These are phyloP conservation scores for Cladophialophora bantiana DNA, from an alignment of 2,329 filamentous ascomycete genomes.

Conservation along the genomic window DNA sequence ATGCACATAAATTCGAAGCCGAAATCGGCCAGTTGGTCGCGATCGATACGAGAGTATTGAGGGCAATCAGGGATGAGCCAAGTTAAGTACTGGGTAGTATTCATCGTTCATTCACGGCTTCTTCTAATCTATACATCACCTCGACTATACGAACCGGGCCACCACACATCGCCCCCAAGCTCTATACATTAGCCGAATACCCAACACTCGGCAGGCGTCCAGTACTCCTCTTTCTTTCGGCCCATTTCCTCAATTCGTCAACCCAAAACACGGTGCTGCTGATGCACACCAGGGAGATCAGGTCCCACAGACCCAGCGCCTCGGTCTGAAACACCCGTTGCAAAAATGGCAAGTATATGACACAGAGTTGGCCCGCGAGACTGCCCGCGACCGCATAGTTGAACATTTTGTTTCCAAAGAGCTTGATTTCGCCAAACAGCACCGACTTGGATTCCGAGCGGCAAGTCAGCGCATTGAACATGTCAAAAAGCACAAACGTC, in stretches of 20 bases:
- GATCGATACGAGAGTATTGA: too few relatives aligned
- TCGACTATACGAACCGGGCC: neutral
- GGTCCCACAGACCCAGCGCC: constrained; percentile 74
- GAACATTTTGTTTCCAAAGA: constrained; percentile 90
- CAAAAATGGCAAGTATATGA: constrained; percentile 93
- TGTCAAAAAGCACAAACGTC: constrained; percentile 98
- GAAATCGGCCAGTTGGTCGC: too few relatives aligned
- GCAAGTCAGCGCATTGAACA: constrained; percentile 97
- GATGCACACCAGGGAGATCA: constrained; percentile 74
- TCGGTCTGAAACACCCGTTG: constrained; percentile 97
- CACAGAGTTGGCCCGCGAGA: constrained; percentile 82
- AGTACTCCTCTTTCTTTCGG: constrained; percentile 56
- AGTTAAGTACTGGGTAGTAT: neutral
- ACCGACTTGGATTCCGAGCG: constrained; percentile 90
- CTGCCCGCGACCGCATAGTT: constrained; percentile 93
- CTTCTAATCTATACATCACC: constrained; percentile 1
- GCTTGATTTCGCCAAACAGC: constrained; percentile 80
- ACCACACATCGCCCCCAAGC: neutral
- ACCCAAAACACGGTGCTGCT: constrained; percentile 95
- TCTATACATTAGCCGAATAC: constrained; percentile 40
- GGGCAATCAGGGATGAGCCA: neutral
- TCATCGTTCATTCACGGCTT: neutral
- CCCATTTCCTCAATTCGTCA: constrained; percentile 88
- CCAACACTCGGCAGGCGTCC: constrained; percentile 37
- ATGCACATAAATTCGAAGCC: too few relatives aligned